Percentiles rank a stretch among this genome's conserved stretches.
Evolutionary conservation across 257 asterid genomes (phyloP).

Genomic region (Petrea volubilis): DNA sequence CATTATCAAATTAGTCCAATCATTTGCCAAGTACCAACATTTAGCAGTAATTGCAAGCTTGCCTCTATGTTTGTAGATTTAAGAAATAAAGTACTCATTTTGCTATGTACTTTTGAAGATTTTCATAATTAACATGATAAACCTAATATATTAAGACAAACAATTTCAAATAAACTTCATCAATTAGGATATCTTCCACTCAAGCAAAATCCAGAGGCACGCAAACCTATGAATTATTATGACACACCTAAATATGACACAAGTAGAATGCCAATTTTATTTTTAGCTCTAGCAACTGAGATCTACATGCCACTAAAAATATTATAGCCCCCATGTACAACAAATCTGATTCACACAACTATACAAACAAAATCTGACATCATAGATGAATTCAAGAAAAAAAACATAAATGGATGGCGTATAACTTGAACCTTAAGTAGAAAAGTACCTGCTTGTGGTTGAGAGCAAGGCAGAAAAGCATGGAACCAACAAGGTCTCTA

Average conservation of each 20-base stretch:
- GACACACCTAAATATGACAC: background rate
- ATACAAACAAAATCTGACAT: constrained; percentile 1
- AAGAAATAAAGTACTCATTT: background rate
- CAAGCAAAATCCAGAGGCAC: background rate
- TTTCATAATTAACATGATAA: background rate
- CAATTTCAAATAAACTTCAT: background rate
- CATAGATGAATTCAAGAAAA: constrained; percentile 4
- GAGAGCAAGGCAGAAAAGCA: constrained; percentile 87
- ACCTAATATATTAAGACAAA: background rate
- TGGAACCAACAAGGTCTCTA: constrained; percentile 75
- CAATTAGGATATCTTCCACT: background rate
- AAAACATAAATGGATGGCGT: constrained; percentile 2
- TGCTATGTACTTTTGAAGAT: background rate
- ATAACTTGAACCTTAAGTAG: constrained; percentile 9
- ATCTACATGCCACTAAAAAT: background rate
- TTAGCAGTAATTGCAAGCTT: background rate
- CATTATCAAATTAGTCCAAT: background rate
- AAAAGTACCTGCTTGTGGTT: constrained; percentile 87
- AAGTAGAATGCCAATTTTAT: background rate
- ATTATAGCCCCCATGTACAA: background rate
- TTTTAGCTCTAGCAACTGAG: background rate
- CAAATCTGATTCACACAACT: constrained; percentile 14
- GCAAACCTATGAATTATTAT: background rate
- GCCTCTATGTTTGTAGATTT: background rate
- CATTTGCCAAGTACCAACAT: background rate